phyloP scores from a whole-genome alignment of 2,329 filamentous ascomycete genomes.

The Mollisia scopiformis region DNA sequence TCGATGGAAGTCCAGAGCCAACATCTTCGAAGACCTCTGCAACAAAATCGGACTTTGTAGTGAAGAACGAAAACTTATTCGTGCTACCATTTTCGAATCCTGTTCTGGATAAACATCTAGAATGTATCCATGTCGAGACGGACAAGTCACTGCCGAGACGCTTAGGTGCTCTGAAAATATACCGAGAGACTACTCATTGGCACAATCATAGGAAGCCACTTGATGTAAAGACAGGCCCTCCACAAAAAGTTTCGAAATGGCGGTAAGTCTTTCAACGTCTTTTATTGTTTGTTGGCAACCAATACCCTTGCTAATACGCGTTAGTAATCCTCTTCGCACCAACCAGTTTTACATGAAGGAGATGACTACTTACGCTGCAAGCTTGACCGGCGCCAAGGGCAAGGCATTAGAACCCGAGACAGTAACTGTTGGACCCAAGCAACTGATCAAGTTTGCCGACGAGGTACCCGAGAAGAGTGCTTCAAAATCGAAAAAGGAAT shows the following conservation, averaged over 20 bases:
- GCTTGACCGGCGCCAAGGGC: slow-evolving; percentile 66
- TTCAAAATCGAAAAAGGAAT: slow-evolving; percentile 30
- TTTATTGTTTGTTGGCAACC: too few species aligned
- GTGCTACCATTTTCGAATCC: slow-evolving; percentile 52
- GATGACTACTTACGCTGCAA: slow-evolving; percentile 70
- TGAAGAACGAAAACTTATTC: slow-evolving; percentile 20
- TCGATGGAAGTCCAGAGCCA: slow-evolving; percentile 30
- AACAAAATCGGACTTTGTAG: slow-evolving; percentile 15
- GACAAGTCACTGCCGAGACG: slow-evolving; percentile 30
- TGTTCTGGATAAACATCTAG: slow-evolving; percentile 49
- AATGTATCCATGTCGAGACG: slow-evolving; percentile 43
- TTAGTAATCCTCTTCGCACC: slow-evolving; percentile 35
- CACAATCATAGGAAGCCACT: slow-evolving; percentile 60
- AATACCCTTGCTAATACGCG: slow-evolving; percentile 9
- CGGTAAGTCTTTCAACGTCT: slow-evolving; percentile 25
- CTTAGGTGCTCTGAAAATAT: slow-evolving; percentile 40
- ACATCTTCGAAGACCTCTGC: slow-evolving; percentile 19
- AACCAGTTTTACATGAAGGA: slow-evolving; percentile 69
- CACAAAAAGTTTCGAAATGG: slow-evolving; percentile 45
- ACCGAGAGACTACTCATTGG: slow-evolving; percentile 60
- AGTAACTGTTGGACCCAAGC: slow-evolving; percentile 52
- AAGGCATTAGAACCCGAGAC: slow-evolving; percentile 66
- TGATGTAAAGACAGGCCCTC: slow-evolving; percentile 43
- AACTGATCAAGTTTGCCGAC: slow-evolving; percentile 30
- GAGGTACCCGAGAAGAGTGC: slow-evolving; percentile 28